These are phyloP conservation scores for Antarctomyces pellizariae DNA, from an alignment of 495 filamentous ascomycete genomes.

Conservation along the genomic window DNA sequence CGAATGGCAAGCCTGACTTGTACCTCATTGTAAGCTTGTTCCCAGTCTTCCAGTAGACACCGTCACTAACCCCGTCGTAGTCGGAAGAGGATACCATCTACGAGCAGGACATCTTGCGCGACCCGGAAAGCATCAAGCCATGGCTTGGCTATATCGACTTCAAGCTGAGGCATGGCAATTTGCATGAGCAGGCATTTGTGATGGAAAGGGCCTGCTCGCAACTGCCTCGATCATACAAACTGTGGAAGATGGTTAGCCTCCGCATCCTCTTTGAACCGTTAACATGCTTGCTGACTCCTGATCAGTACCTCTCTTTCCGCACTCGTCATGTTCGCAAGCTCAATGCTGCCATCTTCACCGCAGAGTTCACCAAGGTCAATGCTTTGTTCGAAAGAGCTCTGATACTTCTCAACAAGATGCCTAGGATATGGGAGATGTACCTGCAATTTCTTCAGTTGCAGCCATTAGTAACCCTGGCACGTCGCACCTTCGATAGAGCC, in stretches of 20 bases:
- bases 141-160: conserved; percentile 91
- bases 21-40: conserved; percentile 47
- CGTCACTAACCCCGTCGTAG: conserved; percentile 12
- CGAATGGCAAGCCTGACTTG: conserved; percentile 29
- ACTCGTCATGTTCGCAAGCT: conserved; percentile 60
- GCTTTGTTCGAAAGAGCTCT: conserved; percentile 84
- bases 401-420: conserved; percentile 97
- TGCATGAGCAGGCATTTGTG: conserved; percentile 84
- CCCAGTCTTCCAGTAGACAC: neutral
- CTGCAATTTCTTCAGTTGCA: conserved; percentile 76
- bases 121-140: conserved; percentile 71
- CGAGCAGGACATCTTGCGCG: conserved; percentile 83
- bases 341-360: conserved; percentile 58
- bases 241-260: conserved; percentile 99
- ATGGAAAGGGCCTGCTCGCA: conserved; percentile 80
- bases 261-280: conserved; percentile 6
- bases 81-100: conserved; percentile 79
- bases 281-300: conserved; percentile 3
- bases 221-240: conserved; percentile 84
- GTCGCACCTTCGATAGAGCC: conserved; percentile 82
- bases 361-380: conserved; percentile 85
- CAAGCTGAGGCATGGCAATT: conserved; percentile 66
- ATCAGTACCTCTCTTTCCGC: conserved; percentile 68
- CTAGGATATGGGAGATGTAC: conserved; percentile 95
- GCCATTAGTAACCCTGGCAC: conserved; percentile 73